Conservation (phyloP, 768 basidiomycete species). For the Pulveroboletus frians region DNA sequence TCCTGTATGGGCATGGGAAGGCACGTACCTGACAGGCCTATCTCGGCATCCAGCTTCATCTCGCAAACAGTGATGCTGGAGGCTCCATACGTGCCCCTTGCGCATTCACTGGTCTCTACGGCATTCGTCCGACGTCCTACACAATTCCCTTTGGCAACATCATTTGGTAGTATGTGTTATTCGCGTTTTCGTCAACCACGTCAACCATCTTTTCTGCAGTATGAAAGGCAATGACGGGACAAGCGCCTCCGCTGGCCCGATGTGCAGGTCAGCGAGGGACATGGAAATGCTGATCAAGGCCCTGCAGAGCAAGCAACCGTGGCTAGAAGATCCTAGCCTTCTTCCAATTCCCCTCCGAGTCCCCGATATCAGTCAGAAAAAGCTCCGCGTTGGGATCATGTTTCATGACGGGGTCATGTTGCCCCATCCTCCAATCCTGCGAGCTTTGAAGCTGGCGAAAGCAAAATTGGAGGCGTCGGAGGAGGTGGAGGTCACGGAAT, state of each 20-base stretch:
- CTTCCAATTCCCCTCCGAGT: slow-evolving; percentile 28
- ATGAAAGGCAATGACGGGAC: slow-evolving; percentile 24
- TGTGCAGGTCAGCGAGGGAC: slow-evolving; percentile 27
- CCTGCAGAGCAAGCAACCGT: slow-evolving; percentile 34
- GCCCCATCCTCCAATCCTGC: slow-evolving; percentile 38
- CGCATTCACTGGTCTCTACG: slow-evolving; percentile 37
- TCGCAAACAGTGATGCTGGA: slow-evolving; percentile 27
- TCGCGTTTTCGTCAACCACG: background rate
- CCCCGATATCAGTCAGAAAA: slow-evolving; percentile 23
- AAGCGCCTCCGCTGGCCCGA: slow-evolving; percentile 15
- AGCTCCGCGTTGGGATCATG: slow-evolving; percentile 27
- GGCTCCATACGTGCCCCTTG: slow-evolving; percentile 38
- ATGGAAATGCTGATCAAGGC: slow-evolving; percentile 18
- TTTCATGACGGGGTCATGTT: slow-evolving; percentile 34
- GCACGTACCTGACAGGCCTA: slow-evolving; percentile 14
- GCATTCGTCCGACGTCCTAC: slow-evolving; percentile 35
- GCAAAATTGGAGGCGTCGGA: slow-evolving; percentile 31
- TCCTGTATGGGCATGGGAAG: slow-evolving; percentile 43
- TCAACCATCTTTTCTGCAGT: slow-evolving; percentile 14
- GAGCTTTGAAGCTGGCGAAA: slow-evolving; percentile 37
- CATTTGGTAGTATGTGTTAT: slow-evolving; percentile 21
- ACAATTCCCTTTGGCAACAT: slow-evolving; percentile 24
- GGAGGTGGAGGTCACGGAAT: slow-evolving; percentile 35
- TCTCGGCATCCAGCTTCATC: background rate
- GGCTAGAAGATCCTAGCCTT: slow-evolving; percentile 35